Evolutionary conservation across 2,329 filamentous ascomycete genomes (phyloP).

Genomic region (Calonectria hongkongensis): DNA sequence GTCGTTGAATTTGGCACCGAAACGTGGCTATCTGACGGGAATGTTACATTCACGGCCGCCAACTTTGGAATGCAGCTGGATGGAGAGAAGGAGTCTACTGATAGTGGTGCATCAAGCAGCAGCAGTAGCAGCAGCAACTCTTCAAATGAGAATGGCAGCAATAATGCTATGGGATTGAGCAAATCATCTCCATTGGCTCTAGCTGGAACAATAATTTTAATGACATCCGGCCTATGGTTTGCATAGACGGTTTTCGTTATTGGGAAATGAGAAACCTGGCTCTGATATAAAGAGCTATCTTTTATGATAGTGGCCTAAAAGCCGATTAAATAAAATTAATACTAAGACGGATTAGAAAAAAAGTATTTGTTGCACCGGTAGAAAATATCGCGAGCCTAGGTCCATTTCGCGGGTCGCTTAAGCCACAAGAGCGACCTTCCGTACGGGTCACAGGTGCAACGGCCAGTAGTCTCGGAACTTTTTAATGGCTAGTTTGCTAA

Average conservation of each 20-base stretch:
- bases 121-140: background rate
- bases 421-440: no score
- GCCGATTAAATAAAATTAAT: no score
- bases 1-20: conserved; percentile 53
- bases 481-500: no score
- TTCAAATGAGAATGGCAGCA: conserved; percentile 13
- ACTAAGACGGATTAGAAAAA: no score
- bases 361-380: no score
- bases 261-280: background rate
- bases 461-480: no score
- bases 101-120: background rate
- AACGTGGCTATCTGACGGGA: conserved; percentile 51
- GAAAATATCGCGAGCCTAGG: no score
- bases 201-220: background rate
- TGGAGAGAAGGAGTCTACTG: background rate
- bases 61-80: conserved; percentile 51
- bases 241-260: background rate
- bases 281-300: no score
- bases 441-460: no score
- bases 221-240: background rate
- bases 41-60: conserved; percentile 53
- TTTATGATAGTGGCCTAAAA: no score
- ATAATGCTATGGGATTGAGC: background rate
- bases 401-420: no score
- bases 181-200: background rate